Conservation (phyloP, 441 rosid species). For the Erodium moschatum region DNA sequence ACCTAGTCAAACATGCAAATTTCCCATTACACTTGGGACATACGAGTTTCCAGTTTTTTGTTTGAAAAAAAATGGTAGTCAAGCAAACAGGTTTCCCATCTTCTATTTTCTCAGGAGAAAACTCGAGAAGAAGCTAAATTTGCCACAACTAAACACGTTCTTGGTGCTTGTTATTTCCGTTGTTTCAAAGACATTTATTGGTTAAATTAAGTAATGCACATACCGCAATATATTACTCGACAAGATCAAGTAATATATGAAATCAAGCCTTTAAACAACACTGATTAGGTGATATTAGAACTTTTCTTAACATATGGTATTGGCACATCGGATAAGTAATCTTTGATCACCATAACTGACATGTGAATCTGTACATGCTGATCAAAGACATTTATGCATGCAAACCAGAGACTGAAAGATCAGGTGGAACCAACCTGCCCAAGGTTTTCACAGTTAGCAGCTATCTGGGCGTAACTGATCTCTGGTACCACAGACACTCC, state of each 20-base stretch:
- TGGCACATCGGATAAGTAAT: neutral
- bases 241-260: constrained; percentile 4
- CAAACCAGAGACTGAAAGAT: neutral
- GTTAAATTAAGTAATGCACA: neutral
- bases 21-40: neutral
- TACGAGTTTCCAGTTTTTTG: neutral
- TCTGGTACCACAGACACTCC: constrained; percentile 68
- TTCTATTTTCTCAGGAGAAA: neutral
- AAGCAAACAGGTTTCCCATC: neutral
- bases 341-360: neutral
- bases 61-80: neutral
- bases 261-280: neutral
- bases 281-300: neutral
- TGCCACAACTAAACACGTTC: neutral
- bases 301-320: neutral
- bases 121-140: neutral
- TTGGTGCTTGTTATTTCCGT: neutral
- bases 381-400: neutral
- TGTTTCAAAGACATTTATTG: neutral
- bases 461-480: constrained; percentile 44
- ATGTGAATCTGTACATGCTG: neutral
- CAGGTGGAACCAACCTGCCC: constrained; percentile 52
- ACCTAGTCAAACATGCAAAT: neutral
- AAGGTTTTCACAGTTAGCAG: constrained; percentile 42
- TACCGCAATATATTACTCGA: neutral